A percentile compares a stretch with the other conserved stretches of the same genome.
These are phyloP conservation scores for Citrus inodora DNA, from an alignment of 345 rosid species.

Conservation along the genomic window DNA sequence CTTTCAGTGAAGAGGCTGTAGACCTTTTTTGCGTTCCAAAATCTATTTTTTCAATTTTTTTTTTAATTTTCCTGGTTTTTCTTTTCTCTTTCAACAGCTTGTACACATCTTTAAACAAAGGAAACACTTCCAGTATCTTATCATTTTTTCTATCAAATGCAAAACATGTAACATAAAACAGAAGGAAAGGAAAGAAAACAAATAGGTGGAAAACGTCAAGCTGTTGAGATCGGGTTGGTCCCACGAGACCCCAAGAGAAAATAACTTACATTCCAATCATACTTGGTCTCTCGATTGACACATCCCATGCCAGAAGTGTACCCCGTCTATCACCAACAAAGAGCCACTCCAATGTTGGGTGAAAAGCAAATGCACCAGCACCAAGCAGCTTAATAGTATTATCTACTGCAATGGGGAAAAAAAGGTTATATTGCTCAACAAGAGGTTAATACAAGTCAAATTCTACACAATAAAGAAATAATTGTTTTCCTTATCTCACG, in stretches of 20 bases:
- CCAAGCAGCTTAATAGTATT: constrained; percentile 91
- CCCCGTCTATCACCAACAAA: constrained; percentile 99
- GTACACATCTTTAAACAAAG: not conserved
- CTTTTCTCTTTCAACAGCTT: not conserved
- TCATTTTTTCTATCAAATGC: not conserved
- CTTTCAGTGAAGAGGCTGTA: not conserved
- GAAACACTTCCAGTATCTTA: not conserved
- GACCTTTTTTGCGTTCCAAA: not conserved
- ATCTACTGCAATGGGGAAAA: constrained; percentile 58
- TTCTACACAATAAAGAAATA: not conserved
- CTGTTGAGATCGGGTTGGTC: not conserved
- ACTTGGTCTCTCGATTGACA: constrained; percentile 92
- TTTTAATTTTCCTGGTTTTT: not conserved
- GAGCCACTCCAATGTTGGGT: constrained; percentile 91
- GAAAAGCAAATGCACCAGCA: constrained; percentile 94
- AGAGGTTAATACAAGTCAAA: constrained; percentile 10
- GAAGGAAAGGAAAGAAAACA: not conserved
- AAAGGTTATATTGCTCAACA: not conserved
- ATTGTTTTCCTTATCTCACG: constrained; percentile 46
- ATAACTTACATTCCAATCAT: constrained; percentile 92
- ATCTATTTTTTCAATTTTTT: not conserved
- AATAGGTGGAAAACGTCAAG: not conserved
- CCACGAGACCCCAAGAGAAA: not conserved
- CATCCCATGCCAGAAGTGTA: constrained; percentile 97
- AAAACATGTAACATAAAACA: not conserved